Conservation (phyloP, 192 early-diverging fungal species). For the Linnemannia exigua region DNA sequence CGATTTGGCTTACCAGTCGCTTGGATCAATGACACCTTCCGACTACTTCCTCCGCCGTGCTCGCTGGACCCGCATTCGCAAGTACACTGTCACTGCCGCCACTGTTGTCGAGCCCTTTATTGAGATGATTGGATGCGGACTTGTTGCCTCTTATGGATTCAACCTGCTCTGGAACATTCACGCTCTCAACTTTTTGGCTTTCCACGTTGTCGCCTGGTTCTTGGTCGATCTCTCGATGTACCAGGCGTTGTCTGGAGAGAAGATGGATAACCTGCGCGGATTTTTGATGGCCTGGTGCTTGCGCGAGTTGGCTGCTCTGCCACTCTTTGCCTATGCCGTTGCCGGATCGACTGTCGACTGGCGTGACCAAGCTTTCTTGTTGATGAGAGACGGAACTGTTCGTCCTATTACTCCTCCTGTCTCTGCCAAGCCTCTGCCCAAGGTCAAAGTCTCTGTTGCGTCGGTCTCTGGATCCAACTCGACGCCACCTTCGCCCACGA, state of each 20-base stretch:
- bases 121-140: slow-evolving; percentile 86
- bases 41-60: slow-evolving; percentile 91
- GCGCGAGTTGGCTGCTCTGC: slow-evolving; percentile 87
- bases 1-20: slow-evolving; percentile 89
- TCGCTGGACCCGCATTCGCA: slow-evolving; percentile 94
- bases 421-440: slow-evolving; percentile 16
- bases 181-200: slow-evolving; percentile 59
- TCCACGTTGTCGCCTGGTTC: slow-evolving; percentile 75
- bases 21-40: slow-evolving; percentile 77
- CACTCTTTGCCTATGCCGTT: slow-evolving; percentile 87
- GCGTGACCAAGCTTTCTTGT: slow-evolving; percentile 82
- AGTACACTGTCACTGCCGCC: slow-evolving; percentile 91
- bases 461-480: slow-evolving; percentile 1
- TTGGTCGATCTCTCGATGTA: slow-evolving; percentile 71
- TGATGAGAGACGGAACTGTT: slow-evolving; percentile 77
- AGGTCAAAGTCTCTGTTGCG: slow-evolving; percentile 10
- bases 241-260: slow-evolving; percentile 48
- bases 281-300: slow-evolving; percentile 85
- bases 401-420: slow-evolving; percentile 13
- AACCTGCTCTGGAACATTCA: slow-evolving; percentile 67
- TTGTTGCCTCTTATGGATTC: slow-evolving; percentile 79
- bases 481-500: slow-evolving; percentile 22
- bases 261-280: slow-evolving; percentile 55
- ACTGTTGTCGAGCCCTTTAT: slow-evolving; percentile 95
- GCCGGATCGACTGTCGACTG: slow-evolving; percentile 87